Evolutionary conservation across 1,284 basidiomycete genomes (phyloP), one percentile per base, ranked within the genome.

Genomic region (Apiotrichum laibachii): DNA sequence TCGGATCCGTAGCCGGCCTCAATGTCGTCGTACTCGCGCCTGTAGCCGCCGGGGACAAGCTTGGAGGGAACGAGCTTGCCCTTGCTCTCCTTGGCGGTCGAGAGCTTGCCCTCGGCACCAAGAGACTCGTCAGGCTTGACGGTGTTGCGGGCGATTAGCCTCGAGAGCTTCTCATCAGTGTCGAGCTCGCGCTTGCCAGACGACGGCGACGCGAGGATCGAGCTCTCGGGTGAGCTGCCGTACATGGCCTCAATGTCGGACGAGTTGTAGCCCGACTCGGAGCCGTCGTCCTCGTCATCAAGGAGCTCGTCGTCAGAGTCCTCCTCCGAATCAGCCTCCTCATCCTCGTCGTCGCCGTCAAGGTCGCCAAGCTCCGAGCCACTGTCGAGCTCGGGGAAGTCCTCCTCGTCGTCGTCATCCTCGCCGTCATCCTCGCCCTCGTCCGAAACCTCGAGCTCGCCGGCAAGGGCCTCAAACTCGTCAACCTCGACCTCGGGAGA

Each of bases 1-100:
- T 99, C 95, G 52, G 90, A 93, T 71, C 96, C 94, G 77, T 99
- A 99, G 55, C 91, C 89, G 18, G 95, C 89, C 71, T 97, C 92
- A 74, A 97, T 95, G 67, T 92, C 89, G 47, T 92, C 91, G 73
- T 92, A 99, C 59, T 96, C 88, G 60, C 86, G 85, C 82, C 90
- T 94, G 62, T 86, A 88, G 67, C 89, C 85, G 16, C 93, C 92
- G 53, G 93, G 94, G 59, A 98, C 77, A 10, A 76, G 68, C 56
- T 74, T 73, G 59, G 71, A 73, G 42, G 69, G 66, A 5, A 69
- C 65, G 39, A 77, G 57, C 56, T 63, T 65, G 8, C 77, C 78
- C 19, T 63, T 62, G 19, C 73, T 72, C 56, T 72, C 67, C 61
- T 80, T 79, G 13, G 77, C 76, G 16, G 57, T 59, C 7, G 69